Evolutionary conservation across 495 filamentous ascomycete species (phyloP), one percentile per base, ranked within the genome.

Genomic region (Penicillium subrubescens): DNA sequence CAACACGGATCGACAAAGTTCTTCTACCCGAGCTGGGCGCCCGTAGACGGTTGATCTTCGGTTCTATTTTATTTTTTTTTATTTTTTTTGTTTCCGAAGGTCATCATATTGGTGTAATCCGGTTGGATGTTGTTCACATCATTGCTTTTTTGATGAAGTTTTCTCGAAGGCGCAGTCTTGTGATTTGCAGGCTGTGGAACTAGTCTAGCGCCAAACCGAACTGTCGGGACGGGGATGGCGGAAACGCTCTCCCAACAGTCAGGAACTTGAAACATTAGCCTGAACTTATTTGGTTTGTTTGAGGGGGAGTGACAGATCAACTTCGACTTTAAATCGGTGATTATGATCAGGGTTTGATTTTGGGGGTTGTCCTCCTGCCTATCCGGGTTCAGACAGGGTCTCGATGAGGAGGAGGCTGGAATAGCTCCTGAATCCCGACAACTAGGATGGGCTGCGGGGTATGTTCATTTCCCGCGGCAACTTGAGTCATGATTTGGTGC

Each of bases 241-340:
- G 43, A 25, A 15, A 41, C 5, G 34, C 6, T 27, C 1, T 50
- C 29, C 46, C 11, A 12, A 33, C 8, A n/a, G 27, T 39, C 12
- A 19, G 10, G 3, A 60, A 52, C 21, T 11, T 53, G 59, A 60
- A 60, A 60, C 59, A 34, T 39, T 53, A 53, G 59, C 59, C n/a
- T 41, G 19, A 52, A 56, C 53, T 37, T 37, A 11, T 37, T 37
- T 10, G 31, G 31, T 8, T 10, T 17, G 3, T 46, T 34, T 17
- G 33, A 17, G 19, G 10, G 31, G 3, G 57, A 59, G 25, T 52
- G 59, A 60, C 34, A 52, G 44, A 27, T 60, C 59, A 52, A 29
- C 25, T 52, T 29, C 6, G 25, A 31, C 12, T n/a, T 52, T 5
- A 25, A 21, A 31, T 15, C 29, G 3, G 17, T 52, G 48, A 15